A percentile compares a stretch with the other conserved stretches of the same genome.
Conservation (phyloP, 495 filamentous ascomycete genomes). For the Penicillium odoratum region DNA sequence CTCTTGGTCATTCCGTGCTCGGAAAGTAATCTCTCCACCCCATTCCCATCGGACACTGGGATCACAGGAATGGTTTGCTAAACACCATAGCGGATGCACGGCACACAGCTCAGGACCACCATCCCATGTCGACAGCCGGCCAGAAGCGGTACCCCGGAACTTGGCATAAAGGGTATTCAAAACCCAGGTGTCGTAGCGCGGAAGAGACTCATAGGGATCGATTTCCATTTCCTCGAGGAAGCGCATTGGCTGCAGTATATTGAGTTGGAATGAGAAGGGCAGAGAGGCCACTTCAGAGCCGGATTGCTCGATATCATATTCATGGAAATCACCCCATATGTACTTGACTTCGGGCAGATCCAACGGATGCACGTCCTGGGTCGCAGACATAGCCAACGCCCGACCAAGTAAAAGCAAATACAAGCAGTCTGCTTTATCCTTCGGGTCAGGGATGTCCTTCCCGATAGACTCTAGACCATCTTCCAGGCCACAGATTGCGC, state of each 20-base stretch:
- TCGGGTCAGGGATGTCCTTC: conserved; percentile 68
- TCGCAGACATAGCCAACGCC: conserved; percentile 79
- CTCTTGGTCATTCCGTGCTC: conserved; percentile 42
- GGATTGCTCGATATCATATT: conserved; percentile 22
- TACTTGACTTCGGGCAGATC: conserved; percentile 83
- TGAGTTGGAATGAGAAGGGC: conserved; percentile 85
- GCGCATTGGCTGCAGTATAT: conserved; percentile 79
- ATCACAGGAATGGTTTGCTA: conserved; percentile 92
- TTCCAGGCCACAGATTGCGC: conserved; percentile 74
- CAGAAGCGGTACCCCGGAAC: conserved; percentile 89
- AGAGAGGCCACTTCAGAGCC: conserved; percentile 41
- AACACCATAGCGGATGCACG: conserved; percentile 72
- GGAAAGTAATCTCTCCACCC: conserved; percentile 78
- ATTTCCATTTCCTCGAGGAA: conserved; percentile 89
- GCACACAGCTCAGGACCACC: conserved; percentile 78
- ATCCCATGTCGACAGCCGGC: conserved; percentile 68
- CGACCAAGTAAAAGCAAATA: conserved; percentile 80
- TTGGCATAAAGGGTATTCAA: conserved; percentile 91
- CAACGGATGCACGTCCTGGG: conserved; percentile 79
- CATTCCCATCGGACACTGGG: conserved; percentile 95
- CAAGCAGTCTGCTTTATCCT: conserved; percentile 70
- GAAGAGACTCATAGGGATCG: conserved; percentile 70
- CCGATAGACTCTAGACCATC: conserved; percentile 77
- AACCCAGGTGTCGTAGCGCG: conserved; percentile 81
- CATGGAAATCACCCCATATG: conserved; percentile 85